Base-by-base conservation (phyloP, 352 stramenopile genomes). In the Pythium aquatile region DNA sequence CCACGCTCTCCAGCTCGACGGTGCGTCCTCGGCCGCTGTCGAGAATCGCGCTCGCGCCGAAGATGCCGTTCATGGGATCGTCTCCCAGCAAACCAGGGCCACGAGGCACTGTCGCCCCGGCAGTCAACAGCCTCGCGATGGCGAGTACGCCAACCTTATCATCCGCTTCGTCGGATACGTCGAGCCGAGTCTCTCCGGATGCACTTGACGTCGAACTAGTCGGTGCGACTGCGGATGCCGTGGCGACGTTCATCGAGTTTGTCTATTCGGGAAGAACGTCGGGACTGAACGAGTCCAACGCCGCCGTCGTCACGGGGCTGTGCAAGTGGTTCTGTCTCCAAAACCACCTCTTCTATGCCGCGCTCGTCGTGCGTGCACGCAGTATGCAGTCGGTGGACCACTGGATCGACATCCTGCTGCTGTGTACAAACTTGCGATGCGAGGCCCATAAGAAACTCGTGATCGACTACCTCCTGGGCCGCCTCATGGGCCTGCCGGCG, bases 201-300 rank as follows among this genome's bases (percentile, higher is more conserved):
- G 57, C 76, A 1, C 56, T 84, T 57, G 75, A 85, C 24, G 73
- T 90, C 6, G 65, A 85, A 62, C 66, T 89, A 24, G 33, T 75
- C 16, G 65, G 64, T 5, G 66, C 76, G 1, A 73, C 66, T 24
- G 52, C 81, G n/a, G 73, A 62, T 39, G 78, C 76, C 1, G 47
- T 86, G 1, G 83, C 82, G n/a, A 72, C 70, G 2, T 46, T 72
- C 1, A 60, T 92, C 13, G 83, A 92, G 62, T 92, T 83, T 51
- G 60, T 87, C 26, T 85, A 89, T 65, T 72, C 73, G 3, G 68
- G 75, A 44, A 68, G 75, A 16, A 66, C 78, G 17, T 65, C 71
- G 9, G 65, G 83, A 3, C 51, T 82, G 0, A 39, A 75, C 29
- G 67, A 74, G 9, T 47, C 20, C 20, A 77, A 71, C 32, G 79